phyloP scores from a whole-genome alignment of 2,329 filamentous ascomycete species.

The Septoria linicola region DNA sequence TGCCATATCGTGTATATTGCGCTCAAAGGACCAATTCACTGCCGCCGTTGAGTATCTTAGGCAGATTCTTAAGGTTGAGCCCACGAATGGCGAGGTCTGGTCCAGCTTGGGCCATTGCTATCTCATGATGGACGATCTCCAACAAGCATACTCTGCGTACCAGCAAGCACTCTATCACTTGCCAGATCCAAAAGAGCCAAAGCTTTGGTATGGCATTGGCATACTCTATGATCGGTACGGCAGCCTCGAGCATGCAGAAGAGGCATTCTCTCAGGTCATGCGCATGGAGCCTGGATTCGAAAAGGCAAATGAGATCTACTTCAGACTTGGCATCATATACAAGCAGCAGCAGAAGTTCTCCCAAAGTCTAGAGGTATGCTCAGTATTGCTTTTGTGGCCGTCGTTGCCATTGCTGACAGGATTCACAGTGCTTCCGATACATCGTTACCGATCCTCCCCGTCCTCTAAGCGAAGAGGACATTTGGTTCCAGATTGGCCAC shows the following conservation, averaged over 20 bases:
- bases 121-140: slow-evolving; percentile 96
- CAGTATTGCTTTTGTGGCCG: background rate
- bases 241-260: slow-evolving; percentile 93
- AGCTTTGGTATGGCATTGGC: slow-evolving; percentile 97
- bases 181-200: slow-evolving; percentile 93
- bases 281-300: slow-evolving; percentile 96
- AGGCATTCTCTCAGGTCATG: slow-evolving; percentile 98
- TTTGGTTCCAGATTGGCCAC: slow-evolving; percentile 99
- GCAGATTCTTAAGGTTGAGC: slow-evolving; percentile 85
- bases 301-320: slow-evolving; percentile 99
- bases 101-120: slow-evolving; percentile 97
- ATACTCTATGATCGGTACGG: slow-evolving; percentile 97
- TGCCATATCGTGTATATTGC: slow-evolving; percentile 85
- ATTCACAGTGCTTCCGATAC: slow-evolving; percentile 88
- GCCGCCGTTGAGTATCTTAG: slow-evolving; percentile 92
- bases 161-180: slow-evolving; percentile 93
- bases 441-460: slow-evolving; percentile 91
- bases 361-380: slow-evolving; percentile 81
- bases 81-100: slow-evolving; percentile 91
- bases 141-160: slow-evolving; percentile 95
- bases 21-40: slow-evolving; percentile 88
- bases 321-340: slow-evolving; percentile 98
- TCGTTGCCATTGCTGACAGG: slow-evolving; percentile 26
- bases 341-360: slow-evolving; percentile 95
- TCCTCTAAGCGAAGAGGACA: slow-evolving; percentile 93